A percentile compares a stretch with the other conserved stretches of the same genome.
Conservation (phyloP, 225 moss, liverwort and hornwort genomes). For the Takakia lepidozioides region DNA sequence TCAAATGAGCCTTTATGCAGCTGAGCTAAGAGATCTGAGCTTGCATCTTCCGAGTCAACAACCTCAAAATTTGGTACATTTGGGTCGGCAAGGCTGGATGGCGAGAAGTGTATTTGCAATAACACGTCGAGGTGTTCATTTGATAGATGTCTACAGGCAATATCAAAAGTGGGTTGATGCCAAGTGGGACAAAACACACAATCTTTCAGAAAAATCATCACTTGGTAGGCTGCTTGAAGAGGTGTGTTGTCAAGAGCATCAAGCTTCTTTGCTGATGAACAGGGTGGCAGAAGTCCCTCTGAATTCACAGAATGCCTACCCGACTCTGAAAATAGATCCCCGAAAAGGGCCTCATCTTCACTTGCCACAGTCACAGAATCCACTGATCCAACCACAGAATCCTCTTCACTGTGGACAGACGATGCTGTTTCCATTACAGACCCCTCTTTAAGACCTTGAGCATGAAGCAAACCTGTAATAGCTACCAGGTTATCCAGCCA, state of each 20-base stretch:
- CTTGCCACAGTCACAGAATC: constrained; percentile 98
- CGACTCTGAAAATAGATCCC: constrained; percentile 99
- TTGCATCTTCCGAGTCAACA: constrained; percentile 61
- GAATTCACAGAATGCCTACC: constrained; percentile 90
- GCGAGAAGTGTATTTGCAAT: constrained; percentile 85
- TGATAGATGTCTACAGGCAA: constrained; percentile 70
- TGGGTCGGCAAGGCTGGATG: constrained; percentile 58
- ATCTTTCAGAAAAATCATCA: constrained; percentile 79
- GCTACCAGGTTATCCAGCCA: constrained; percentile 92
- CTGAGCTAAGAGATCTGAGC: constrained; percentile 72
- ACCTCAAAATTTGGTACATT: constrained; percentile 50
- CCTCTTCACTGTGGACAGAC: constrained; percentile 97
- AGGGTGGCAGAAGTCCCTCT: constrained; percentile 77
- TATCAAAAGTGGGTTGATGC: constrained; percentile 82
- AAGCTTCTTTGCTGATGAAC: constrained; percentile 86
- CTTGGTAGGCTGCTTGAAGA: constrained; percentile 83
- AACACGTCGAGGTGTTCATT: constrained; percentile 90
- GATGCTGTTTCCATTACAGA: constrained; percentile 83
- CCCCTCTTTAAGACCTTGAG: constrained; percentile 90
- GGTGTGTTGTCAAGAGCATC: constrained; percentile 89
- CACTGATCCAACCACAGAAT: constrained; percentile 76
- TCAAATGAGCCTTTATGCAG: constrained; percentile 87
- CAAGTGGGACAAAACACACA: constrained; percentile 77
- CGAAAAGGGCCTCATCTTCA: constrained; percentile 97
- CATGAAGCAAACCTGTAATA: constrained; percentile 81